phyloP scores from a whole-genome alignment of 441 rosid genomes.

The Pelargonium australe region DNA sequence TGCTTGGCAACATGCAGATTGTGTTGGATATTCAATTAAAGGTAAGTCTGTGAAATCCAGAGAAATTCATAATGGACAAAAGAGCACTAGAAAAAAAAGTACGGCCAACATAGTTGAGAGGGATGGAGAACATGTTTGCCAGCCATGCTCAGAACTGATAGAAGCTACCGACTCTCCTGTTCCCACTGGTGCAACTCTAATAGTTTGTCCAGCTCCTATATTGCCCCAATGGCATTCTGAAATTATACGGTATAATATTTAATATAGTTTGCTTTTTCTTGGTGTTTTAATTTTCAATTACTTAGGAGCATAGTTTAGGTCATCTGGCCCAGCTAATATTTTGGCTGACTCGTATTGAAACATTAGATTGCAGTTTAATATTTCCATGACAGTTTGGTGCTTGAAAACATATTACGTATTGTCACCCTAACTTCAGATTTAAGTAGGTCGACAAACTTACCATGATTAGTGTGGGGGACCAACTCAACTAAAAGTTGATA shows the following conservation, averaged over 20 bases:
- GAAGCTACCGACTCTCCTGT: constrained; percentile 70
- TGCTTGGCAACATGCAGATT: constrained; percentile 99
- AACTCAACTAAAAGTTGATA: too few relatives aligned
- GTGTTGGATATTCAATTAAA: constrained; percentile 84
- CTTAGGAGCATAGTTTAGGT: background rate
- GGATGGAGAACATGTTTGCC: constrained; percentile 76
- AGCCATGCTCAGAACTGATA: constrained; percentile 69
- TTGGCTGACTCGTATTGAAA: background rate
- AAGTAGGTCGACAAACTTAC: too few relatives aligned
- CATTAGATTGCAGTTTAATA: background rate
- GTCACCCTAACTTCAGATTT: background rate
- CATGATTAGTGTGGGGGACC: too few relatives aligned
- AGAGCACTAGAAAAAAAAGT: constrained; percentile 44
- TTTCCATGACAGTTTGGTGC: background rate
- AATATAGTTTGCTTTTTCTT: background rate
- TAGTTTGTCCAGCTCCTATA: constrained; percentile 94
- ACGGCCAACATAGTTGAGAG: constrained; percentile 41
- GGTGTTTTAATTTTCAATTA: background rate
- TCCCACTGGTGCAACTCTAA: constrained; percentile 83
- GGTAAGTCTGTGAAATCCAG: constrained; percentile 46
- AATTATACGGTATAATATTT: constrained; percentile 55
- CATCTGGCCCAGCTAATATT: background rate
- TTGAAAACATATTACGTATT: background rate
- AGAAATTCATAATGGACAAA: constrained; percentile 20
- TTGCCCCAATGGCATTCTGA: constrained; percentile 93